A percentile compares a stretch with the other conserved stretches of the same genome.
Conservation (phyloP, 1,139 yeast genomes). For the Lodderomyces theae region DNA sequence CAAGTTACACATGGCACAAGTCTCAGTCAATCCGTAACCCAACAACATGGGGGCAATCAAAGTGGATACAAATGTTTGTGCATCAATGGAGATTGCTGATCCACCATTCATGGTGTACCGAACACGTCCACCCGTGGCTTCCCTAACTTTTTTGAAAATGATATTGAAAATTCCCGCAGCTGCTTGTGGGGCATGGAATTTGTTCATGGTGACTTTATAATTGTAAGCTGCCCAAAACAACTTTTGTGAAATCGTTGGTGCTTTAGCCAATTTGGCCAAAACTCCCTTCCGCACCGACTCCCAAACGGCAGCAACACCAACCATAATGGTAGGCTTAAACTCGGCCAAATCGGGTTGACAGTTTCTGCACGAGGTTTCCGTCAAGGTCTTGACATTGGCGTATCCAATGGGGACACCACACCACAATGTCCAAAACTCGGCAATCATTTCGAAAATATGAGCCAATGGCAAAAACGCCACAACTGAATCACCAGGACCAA, state of each 20-base stretch:
- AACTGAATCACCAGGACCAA: conserved; percentile 60
- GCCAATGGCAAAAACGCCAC: conserved; percentile 93
- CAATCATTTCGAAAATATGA: conserved; percentile 89
- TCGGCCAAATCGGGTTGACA: conserved; percentile 86
- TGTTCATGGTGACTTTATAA: conserved; percentile 61
- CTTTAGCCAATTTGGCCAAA: conserved; percentile 64
- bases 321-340: conserved; percentile 91
- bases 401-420: conserved; percentile 94
- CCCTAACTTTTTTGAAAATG: conserved; percentile 83
- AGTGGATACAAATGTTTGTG: conserved; percentile 79
- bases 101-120: conserved; percentile 86
- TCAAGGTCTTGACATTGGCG: conserved; percentile 88
- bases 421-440: conserved; percentile 74
- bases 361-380: conserved; percentile 77
- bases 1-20: conserved; percentile 84
- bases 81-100: conserved; percentile 80
- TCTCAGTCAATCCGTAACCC: conserved; percentile 97
- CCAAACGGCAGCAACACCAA: conserved; percentile 99
- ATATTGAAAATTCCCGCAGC: conserved; percentile 56
- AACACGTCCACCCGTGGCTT: conserved; percentile 92
- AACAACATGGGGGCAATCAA: conserved; percentile 84
- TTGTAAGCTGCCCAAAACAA: conserved; percentile 87
- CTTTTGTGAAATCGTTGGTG: conserved; percentile 68
- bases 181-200: conserved; percentile 72
- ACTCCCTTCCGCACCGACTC: conserved; percentile 95